Base-by-base conservation (phyloP, 768 basidiomycete genomes). In the Fomitopsis serialis region DNA sequence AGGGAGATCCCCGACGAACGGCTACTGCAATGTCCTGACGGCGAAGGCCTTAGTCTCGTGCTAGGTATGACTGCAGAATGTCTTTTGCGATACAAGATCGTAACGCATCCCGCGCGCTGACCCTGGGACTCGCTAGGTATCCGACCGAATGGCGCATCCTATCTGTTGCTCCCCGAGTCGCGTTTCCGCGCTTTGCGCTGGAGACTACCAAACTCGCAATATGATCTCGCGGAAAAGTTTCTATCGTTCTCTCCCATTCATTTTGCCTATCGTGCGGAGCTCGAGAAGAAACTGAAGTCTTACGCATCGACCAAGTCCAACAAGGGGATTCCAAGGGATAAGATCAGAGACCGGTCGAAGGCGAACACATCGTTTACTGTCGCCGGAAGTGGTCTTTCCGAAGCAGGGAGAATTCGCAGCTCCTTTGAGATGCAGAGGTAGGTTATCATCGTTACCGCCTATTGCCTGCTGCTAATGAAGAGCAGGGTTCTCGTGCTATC, bases 401-500 rank as follows among this genome's bases (percentile, higher is more conserved):
- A 24, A 1, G 46, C 24, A 0, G 63, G 63, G 0, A 49, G 19
- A 5, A 42, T 44, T 10, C 48, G 65, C 11, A 59, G 60, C 3
- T 42, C 45, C 1, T 66, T 66, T 40, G 65, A 66, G 23, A 58
- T 63, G 25, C 65, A 66, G 35, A 54, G 65, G 65, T 64, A 25
- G 12, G 61, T 45, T 24, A 22, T 21, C 29, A 32, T 15, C 37
- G 37, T 40, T 40, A 17, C 15, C 5, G 4, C 15, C 9, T 29
- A n/a, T 19, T 2, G 19, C 19, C 22, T 27, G 40, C 44, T 25
- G 19, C n/a, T n/a, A 2, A 24, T 29, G 37, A 7, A 15, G 6
- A 7, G 6, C 15, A 40, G 37, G 19, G 8, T 40, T 15, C 37
- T 40, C 37, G 37, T 40, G 37, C 37, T 40, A 17, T 9, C 17